Evolutionary conservation across 495 filamentous ascomycete genomes (phyloP), one percentile per base, ranked within the genome.

Genomic region (Penicillium steckii): DNA sequence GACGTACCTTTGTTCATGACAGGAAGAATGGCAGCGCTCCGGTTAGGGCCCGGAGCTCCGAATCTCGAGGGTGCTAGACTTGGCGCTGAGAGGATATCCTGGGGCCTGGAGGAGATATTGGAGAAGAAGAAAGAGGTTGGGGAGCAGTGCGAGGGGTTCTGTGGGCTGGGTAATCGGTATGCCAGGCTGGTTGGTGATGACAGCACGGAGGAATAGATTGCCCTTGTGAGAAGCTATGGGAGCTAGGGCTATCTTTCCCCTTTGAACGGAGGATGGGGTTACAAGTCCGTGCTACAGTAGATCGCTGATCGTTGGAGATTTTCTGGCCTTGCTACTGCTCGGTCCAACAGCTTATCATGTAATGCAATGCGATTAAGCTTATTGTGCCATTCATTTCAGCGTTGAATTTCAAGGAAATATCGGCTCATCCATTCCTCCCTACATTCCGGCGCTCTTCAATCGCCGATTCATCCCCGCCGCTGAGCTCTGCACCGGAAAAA

Each of bases 41-140:
- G 81, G 24, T 65, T 86, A 5, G 84, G 85, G 2, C 85, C 83
- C 25, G 80, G 75, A 10, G 83, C 82, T 1, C 76, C 76, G 13
- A 86, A 86, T 65, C 68, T 87, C 3, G 83, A 83, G 46, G 84
- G 84, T 4, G 81, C 82, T n/a, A 76, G 82, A 46, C 60, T 80
- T 33, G 83, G 83, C 3, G 83, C 83, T 3, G 83, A 87, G 68
- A 68, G 83, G 45, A 76, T 87, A 37, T 74, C 80, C 6, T 85
- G 80, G 82, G 75, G 74, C 2, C 69, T 85, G 53, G 74, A 80
- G 54, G 80, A 83, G 55, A 58, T 80, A 8, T 44, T 77, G 40
- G 70, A 65, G 25, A 59, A 60, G 32, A 48, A 50, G 48, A 48
- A 49, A 49, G 56, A 52, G 25, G 53, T 64, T 52, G 60, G 55